Evolutionary conservation across 371 early-diverging fungal genomes (phyloP), one percentile per base, ranked within the genome.

Genomic region (Mortierella sp.): DNA sequence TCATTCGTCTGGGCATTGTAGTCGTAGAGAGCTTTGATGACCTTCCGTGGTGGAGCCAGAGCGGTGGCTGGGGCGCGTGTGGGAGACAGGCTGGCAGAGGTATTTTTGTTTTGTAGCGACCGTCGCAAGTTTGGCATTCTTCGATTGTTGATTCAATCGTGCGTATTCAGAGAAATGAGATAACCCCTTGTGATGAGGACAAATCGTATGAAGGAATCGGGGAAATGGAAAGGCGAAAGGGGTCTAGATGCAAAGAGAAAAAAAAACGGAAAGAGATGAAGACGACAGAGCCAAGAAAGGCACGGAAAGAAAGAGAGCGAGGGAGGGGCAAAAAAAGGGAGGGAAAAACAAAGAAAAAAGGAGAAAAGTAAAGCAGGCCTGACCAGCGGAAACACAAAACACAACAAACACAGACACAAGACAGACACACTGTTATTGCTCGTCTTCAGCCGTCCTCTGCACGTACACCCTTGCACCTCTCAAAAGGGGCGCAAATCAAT

Each of bases 1-100:
- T 87, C 84, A 27, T 82, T 81, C 39, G 81, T 83, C 53, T 83
- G 79, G 6, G 92, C 88, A 19, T 82, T 78, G 67, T 93, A 94
- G 80, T 90, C 88, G 63, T 86, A 87, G 19, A 88, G 79, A 11
- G 95, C 94, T 60, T 89, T 92, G 80, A 96, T 91, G 70, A 96
- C 92, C 69, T 92, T 94, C 72, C 92, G 93, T 2, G 96, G 96
- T 19, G 90, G 79, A 9, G 79, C 64, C n/a, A 78, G 46, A 19
- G 57, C 69, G 12, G 72, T 19, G 17, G 75, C 64, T 23, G 72
- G 41, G 37, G 21, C 24, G 42, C 60, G 71, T 27, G 47, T 64
- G 30, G 61, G 66, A 17, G 62, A 61, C 44, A 66, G 72, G n/a
- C 72, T 57, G 24, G 62, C 72, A n/a, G 44, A 34, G 58, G 55